Evolutionary conservation across 345 rosid genomes (phyloP).

Genomic region (Pugionium cornutum): DNA sequence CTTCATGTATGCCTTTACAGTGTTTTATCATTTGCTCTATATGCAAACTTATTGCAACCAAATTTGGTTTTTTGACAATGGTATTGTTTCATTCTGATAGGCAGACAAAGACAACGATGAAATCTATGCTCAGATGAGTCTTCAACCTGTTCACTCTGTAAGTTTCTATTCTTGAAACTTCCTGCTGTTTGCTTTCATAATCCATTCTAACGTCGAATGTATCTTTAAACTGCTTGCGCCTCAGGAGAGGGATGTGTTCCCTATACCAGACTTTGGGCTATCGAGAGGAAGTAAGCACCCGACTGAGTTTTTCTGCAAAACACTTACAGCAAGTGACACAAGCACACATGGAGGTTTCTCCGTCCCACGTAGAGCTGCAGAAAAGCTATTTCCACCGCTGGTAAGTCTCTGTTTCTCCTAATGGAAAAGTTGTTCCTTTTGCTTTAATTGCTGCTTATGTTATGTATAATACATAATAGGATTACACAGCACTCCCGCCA

Average conservation of each 20-base stretch:
- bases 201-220: neutral
- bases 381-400: conserved; percentile 93
- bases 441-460: neutral
- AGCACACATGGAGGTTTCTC: conserved; percentile 99
- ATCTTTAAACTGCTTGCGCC: neutral
- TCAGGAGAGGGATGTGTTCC: conserved; percentile 91
- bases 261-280: conserved; percentile 82
- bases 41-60: neutral
- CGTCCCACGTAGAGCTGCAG: conserved; percentile 97
- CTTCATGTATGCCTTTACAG: conserved; percentile 60
- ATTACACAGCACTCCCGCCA: conserved; percentile 92
- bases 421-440: neutral
- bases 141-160: conserved; percentile 91
- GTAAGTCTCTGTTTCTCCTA: conserved; percentile 44
- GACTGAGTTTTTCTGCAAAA: conserved; percentile 91
- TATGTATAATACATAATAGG: conserved; percentile 46
- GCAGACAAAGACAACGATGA: conserved; percentile 96
- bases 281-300: conserved; percentile 81
- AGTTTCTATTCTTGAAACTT: conserved; percentile 30
- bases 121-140: conserved; percentile 95
- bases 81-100: conserved; percentile 41
- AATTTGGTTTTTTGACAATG: neutral
- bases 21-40: neutral
- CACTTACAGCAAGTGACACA: conserved; percentile 93
- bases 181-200: neutral